Conservation (phyloP, 2,329 filamentous ascomycete species). For the Orbilia brochopaga region DNA sequence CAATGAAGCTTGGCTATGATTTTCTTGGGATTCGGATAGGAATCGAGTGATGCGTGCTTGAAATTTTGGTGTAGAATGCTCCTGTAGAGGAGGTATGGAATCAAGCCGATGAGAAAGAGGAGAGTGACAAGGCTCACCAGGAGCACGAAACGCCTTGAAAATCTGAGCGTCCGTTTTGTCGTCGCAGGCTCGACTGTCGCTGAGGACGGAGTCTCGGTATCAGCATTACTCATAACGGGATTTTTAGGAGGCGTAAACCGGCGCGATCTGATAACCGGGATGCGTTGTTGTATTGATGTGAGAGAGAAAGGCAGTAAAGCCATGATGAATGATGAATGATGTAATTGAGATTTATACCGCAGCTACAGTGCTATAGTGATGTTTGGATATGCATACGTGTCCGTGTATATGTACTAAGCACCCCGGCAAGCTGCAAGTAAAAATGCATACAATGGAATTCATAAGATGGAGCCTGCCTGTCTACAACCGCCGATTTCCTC, state of each 20-base stretch:
- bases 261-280: neutral
- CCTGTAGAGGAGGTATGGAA: slow-evolving; percentile 44
- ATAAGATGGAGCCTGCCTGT: neutral
- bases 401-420: neutral
- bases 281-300: neutral
- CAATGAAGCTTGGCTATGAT: slow-evolving; percentile 36
- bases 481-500: neutral
- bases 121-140: slow-evolving; percentile 13
- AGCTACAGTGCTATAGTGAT: too few species aligned
- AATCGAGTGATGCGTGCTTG: slow-evolving; percentile 23
- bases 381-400: neutral
- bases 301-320: neutral
- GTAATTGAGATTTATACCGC: neutral
- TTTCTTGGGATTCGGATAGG: slow-evolving; percentile 30
- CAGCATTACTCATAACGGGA: slow-evolving; percentile 21
- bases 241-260: neutral
- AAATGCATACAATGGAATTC: neutral
- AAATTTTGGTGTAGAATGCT: slow-evolving; percentile 43
- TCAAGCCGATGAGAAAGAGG: slow-evolving; percentile 28
- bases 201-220: slow-evolving; percentile 16
- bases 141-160: slow-evolving; percentile 24
- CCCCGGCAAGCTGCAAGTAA: neutral
- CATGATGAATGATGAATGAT: neutral
- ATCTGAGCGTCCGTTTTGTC: neutral
- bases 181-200: slow-evolving; percentile 10